Conservation (phyloP, 1,284 basidiomycete species). For the Boletus sp. region DNA sequence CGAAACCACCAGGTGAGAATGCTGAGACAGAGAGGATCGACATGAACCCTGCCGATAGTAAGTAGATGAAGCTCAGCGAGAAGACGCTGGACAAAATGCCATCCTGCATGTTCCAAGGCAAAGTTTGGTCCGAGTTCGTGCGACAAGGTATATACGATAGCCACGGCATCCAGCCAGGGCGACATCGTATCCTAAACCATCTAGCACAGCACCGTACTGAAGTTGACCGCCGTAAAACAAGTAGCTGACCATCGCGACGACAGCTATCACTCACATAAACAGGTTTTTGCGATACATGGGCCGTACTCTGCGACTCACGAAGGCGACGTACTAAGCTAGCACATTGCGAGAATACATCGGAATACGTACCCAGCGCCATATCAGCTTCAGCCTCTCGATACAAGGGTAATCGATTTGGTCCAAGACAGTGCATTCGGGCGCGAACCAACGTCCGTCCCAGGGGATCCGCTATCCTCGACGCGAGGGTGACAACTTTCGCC, state of each 20-base stretch:
- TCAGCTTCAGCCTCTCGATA: constrained; percentile 16
- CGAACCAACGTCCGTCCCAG: constrained; percentile 8
- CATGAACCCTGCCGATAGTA: background rate
- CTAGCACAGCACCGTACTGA: constrained; percentile 5
- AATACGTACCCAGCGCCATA: constrained; percentile 18
- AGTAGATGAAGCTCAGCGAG: constrained; percentile 10
- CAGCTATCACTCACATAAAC: constrained; percentile 16
- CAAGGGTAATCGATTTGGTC: constrained; percentile 13
- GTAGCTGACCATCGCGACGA: constrained; percentile 15
- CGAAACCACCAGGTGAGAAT: no score
- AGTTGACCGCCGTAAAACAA: constrained; percentile 18
- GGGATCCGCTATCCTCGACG: constrained; percentile 6
- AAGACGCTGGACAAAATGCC: constrained; percentile 17
- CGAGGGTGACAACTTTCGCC: constrained; percentile 5
- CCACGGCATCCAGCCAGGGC: constrained; percentile 20
- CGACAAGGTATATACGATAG: constrained; percentile 18
- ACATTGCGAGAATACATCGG: background rate
- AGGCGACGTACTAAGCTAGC: constrained; percentile 14
- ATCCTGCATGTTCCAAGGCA: constrained; percentile 7
- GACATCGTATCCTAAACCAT: constrained; percentile 6
- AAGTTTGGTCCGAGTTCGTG: constrained; percentile 19
- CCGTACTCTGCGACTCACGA: background rate
- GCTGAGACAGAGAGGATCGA: constrained; percentile 13
- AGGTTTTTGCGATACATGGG: constrained; percentile 6
- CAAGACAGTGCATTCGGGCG: constrained; percentile 11